Conservation (phyloP, 208 protist genomes). For the Leptomonas pyrrhocoris region DNA sequence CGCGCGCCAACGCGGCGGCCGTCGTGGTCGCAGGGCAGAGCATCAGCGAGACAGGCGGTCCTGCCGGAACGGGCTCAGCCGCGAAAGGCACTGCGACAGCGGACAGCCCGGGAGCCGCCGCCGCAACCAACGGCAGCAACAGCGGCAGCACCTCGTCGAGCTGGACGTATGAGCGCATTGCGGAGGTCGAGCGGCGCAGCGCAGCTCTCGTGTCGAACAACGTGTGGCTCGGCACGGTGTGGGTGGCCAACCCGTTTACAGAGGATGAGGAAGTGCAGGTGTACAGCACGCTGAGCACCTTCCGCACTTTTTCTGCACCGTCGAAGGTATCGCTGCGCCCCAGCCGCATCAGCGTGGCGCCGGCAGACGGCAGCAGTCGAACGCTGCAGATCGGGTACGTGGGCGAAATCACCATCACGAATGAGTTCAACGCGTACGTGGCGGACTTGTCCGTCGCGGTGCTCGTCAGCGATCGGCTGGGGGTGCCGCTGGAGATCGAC, state of each 20-base stretch:
- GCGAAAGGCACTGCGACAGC: neutral
- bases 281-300: slow-evolving; percentile 68
- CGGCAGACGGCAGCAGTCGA: neutral
- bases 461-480: slow-evolving; percentile 49
- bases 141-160: neutral
- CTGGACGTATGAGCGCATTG: slow-evolving; percentile 65
- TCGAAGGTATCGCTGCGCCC: slow-evolving; percentile 34
- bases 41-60: neutral
- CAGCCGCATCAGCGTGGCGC: slow-evolving; percentile 19
- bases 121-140: neutral
- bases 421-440: slow-evolving; percentile 50
- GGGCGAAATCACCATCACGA: slow-evolving; percentile 58
- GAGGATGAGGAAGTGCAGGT: slow-evolving; percentile 80
- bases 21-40: neutral
- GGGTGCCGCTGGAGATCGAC: slow-evolving; percentile 44
- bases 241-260: slow-evolving; percentile 68
- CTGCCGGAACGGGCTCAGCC: neutral
- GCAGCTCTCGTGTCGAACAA: slow-evolving; percentile 48
- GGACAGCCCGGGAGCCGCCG: neutral
- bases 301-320: slow-evolving; percentile 70
- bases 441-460: slow-evolving; percentile 37
- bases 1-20: slow-evolving; percentile 25
- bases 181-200: slow-evolving; percentile 54
- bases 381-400: slow-evolving; percentile 47
- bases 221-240: slow-evolving; percentile 80